phyloP scores from a whole-genome alignment of 23 red algal species.

The Gracilaria vermiculophylla region DNA sequence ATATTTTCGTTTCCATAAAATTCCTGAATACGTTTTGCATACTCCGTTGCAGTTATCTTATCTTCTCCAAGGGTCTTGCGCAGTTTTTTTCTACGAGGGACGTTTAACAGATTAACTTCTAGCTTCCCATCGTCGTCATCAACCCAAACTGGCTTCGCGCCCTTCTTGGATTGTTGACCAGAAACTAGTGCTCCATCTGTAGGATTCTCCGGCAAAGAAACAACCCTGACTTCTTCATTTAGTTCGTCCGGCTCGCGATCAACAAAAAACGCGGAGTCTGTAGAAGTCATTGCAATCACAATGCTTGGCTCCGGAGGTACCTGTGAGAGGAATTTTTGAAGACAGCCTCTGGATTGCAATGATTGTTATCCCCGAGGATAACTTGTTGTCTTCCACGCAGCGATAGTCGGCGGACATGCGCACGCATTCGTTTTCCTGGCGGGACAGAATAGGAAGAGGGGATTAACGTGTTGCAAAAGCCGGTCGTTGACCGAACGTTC shows the following conservation, averaged over 20 bases:
- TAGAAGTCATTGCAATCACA: background rate
- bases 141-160: conserved; percentile 53
- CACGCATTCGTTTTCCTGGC: no score
- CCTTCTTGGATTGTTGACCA: background rate
- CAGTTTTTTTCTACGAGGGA: conserved; percentile 57
- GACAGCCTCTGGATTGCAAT: no score
- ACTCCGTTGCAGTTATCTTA: conserved; percentile 32
- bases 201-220: background rate
- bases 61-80: conserved; percentile 19
- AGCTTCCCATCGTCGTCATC: conserved; percentile 62
- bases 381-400: no score
- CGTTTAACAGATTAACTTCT: conserved; percentile 31
- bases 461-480: no score
- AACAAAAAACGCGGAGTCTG: background rate
- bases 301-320: no score
- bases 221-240: background rate
- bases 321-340: no score
- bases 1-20: conserved; percentile 1
- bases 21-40: conserved; percentile 35
- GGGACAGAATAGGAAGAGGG: no score
- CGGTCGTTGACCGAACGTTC: no score
- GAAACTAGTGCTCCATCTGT: background rate
- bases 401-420: no score
- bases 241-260: conserved; percentile 6
- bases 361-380: no score